Evolutionary conservation across 495 filamentous ascomycete genomes (phyloP).

Genomic region (Gamarada debralockiae): DNA sequence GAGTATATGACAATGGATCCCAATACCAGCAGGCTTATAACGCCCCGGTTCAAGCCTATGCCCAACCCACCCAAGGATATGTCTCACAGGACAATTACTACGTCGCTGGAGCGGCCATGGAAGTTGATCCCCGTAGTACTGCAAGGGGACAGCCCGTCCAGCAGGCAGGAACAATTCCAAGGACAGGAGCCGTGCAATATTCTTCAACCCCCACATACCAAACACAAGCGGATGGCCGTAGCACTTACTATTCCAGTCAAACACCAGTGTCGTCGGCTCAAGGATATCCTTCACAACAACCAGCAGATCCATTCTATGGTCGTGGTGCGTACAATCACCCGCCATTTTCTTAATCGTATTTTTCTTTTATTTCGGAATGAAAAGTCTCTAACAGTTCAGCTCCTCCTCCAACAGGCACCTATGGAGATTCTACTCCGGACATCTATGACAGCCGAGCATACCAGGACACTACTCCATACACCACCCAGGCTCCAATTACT

Average conservation of each 20-base stretch:
- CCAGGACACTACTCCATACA: slow-evolving; percentile 6
- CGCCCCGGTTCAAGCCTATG: slow-evolving; percentile 16
- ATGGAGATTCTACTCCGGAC: neutral
- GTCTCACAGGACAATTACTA: slow-evolving; percentile 17
- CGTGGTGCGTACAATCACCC: slow-evolving; percentile 43
- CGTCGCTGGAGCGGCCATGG: slow-evolving; percentile 15
- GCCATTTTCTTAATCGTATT: slow-evolving; percentile 4
- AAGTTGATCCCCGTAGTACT: slow-evolving; percentile 4
- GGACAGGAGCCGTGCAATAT: slow-evolving; percentile 7
- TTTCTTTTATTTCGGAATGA: slow-evolving; percentile 1
- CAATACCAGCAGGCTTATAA: slow-evolving; percentile 14
- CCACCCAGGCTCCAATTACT: slow-evolving; percentile 14
- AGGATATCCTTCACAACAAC: slow-evolving; percentile 33
- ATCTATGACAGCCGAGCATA: slow-evolving; percentile 7
- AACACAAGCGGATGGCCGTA: slow-evolving; percentile 16
- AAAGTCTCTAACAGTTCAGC: slow-evolving; percentile 24
- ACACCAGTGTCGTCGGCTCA: slow-evolving; percentile 26
- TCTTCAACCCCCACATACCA: slow-evolving; percentile 7
- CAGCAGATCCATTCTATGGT: slow-evolving; percentile 44
- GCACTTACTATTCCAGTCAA: slow-evolving; percentile 28
- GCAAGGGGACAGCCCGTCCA: slow-evolving; percentile 2
- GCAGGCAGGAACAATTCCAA: slow-evolving; percentile 11
- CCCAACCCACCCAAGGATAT: slow-evolving; percentile 18
- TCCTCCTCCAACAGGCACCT: slow-evolving; percentile 4
- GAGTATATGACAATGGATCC: slow-evolving; percentile 19